Conservation (phyloP, 2,329 filamentous ascomycete species). For the Microdochium bolleyi region DNA sequence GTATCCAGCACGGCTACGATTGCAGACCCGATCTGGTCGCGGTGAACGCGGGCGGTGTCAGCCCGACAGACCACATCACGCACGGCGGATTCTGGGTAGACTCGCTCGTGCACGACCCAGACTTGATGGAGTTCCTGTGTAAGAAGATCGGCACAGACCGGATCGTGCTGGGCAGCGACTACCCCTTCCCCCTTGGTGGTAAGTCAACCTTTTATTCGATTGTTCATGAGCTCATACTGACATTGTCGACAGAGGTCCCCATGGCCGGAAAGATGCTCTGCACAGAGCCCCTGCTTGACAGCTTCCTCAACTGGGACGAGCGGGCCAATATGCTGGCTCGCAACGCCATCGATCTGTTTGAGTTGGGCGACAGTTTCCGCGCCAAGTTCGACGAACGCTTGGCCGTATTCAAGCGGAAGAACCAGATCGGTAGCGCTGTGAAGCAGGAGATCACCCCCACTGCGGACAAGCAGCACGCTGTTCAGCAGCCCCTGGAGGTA, state of each 20-base stretch:
- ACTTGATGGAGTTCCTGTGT: slow-evolving; percentile 22
- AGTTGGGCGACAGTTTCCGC: slow-evolving; percentile 16
- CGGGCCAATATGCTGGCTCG: slow-evolving; percentile 19
- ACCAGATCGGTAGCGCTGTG: neutral
- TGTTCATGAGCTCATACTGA: neutral
- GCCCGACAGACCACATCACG: slow-evolving; percentile 18
- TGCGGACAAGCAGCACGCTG: neutral
- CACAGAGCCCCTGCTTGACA: slow-evolving; percentile 13
- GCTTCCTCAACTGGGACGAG: slow-evolving; percentile 21
- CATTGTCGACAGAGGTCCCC: slow-evolving; percentile 15
- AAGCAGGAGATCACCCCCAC: neutral
- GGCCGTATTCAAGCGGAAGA: slow-evolving; percentile 7
- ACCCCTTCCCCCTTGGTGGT: slow-evolving; percentile 24
- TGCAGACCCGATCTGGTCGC: slow-evolving; percentile 25
- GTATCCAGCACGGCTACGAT: slow-evolving; percentile 25
- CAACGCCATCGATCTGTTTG: slow-evolving; percentile 23
- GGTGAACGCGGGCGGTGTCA: slow-evolving; percentile 16
- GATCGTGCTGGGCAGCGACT: slow-evolving; percentile 24
- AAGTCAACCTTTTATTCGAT: neutral
- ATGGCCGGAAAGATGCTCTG: slow-evolving; percentile 23
- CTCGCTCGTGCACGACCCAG: slow-evolving; percentile 23
- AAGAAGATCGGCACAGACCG: slow-evolving; percentile 21
- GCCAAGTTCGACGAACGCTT: slow-evolving; percentile 12
- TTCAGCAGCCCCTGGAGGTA: neutral
- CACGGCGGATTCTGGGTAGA: slow-evolving; percentile 22